These are phyloP conservation scores for Sonneratia alba DNA, from an alignment of 345 rosid genomes.

Conservation along the genomic window DNA sequence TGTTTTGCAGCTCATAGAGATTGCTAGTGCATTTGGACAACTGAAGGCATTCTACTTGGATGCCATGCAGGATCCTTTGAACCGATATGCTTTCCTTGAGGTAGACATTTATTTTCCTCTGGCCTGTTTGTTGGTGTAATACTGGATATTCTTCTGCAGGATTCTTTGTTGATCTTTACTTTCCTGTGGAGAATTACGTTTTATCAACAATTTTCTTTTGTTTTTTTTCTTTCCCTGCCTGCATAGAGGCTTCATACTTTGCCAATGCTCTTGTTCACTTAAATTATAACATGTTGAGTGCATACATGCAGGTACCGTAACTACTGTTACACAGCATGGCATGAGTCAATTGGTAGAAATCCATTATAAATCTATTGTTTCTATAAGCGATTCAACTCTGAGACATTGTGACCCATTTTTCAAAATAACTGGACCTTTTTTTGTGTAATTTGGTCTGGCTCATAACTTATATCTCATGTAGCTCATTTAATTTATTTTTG, in stretches of 20 bases:
- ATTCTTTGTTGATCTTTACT: not conserved
- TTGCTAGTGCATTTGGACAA: constrained; percentile 77
- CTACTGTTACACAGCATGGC: not conserved
- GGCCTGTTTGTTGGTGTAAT: not conserved
- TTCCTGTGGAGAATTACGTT: not conserved
- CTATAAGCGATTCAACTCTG: not conserved
- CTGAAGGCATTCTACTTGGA: constrained; percentile 64
- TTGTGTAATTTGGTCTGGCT: not conserved
- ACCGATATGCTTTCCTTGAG: constrained; percentile 66
- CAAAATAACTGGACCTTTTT: not conserved
- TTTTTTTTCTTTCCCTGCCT: not conserved
- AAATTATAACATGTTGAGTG: not conserved
- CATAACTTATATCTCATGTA: not conserved
- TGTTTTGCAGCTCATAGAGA: constrained; percentile 64
- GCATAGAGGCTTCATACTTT: not conserved
- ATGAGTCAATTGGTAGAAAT: not conserved
- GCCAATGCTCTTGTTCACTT: not conserved
- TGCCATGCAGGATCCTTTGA: constrained; percentile 23
- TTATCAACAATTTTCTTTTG: not conserved
- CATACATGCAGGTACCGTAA: not conserved
- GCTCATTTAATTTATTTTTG: not conserved
- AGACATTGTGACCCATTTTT: not conserved
- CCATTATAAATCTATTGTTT: not conserved
- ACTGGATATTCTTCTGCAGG: not conserved
- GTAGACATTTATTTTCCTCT: constrained; percentile 24